phyloP scores from a whole-genome alignment of 2,329 filamentous ascomycete genomes.

The Colletotrichum neosansevieriae region DNA sequence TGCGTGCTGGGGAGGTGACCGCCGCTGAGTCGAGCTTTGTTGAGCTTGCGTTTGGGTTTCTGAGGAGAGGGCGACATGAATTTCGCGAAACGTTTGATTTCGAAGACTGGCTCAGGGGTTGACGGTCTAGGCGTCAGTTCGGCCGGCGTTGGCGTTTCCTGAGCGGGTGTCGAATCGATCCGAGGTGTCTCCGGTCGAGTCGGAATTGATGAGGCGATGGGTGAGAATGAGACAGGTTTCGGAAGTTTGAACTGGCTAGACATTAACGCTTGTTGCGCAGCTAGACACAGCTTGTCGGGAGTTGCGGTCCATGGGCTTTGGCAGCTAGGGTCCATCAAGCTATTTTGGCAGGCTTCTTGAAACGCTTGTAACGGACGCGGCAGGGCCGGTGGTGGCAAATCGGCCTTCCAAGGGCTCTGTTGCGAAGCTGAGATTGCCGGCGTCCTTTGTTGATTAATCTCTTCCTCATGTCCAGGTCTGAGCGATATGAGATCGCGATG shows the following conservation, averaged over 20 bases:
- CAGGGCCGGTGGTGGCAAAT: neutral
- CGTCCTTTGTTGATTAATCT: neutral
- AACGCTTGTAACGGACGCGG: neutral
- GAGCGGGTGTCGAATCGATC: constrained; percentile 33
- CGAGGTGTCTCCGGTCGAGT: neutral
- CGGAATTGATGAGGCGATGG: neutral
- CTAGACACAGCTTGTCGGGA: constrained; percentile 28
- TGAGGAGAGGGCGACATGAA: constrained; percentile 65
- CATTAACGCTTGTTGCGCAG: constrained; percentile 20
- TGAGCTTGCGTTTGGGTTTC: constrained; percentile 41
- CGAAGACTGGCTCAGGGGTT: constrained; percentile 61
- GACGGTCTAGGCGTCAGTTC: constrained; percentile 47
- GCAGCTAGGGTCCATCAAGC: constrained; percentile 5
- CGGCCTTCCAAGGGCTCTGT: constrained; percentile 35
- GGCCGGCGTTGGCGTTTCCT: constrained; percentile 43
- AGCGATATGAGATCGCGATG: neutral
- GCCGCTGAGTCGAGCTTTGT: constrained; percentile 43
- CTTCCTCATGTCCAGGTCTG: neutral
- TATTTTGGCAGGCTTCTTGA: neutral
- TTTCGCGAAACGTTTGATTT: constrained; percentile 64
- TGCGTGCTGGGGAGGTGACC: constrained; percentile 50
- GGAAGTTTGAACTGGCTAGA: neutral
- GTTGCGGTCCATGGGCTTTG: constrained; percentile 43
- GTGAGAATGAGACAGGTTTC: constrained; percentile 7
- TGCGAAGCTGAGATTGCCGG: constrained; percentile 26